Base-by-base conservation (phyloP, 1,139 yeast genomes). In the Kazachstania sp. region DNA sequence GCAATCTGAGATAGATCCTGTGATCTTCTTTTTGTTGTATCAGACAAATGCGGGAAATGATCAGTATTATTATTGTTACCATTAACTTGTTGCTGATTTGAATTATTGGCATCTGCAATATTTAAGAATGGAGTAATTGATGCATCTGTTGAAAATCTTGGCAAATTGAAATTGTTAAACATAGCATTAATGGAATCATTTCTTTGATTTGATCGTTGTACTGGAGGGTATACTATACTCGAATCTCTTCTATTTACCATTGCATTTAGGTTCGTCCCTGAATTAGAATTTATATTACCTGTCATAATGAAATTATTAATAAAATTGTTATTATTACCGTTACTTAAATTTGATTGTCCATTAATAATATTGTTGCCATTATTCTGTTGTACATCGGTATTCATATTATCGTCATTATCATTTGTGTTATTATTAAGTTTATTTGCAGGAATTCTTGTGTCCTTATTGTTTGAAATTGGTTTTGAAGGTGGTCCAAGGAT, bases 1-100 rank as follows among this genome's bases (percentile, higher is more conserved):
- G 68, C 67, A 37, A 54, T 49, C 43, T 53, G 52, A 30, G 55
- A 47, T 30, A 56, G 37, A 45, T 58, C 60, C 29, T 49, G 50
- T 11, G 44, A 43, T 26, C 37, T 23, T 46, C 45, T 52, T 44
- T 45, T 41, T 28, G 34, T 16, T 3, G 18, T 19, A 19, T 43
- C 40, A 36, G 29, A 30, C 3, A 29, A 18, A 16, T 36, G 32
- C 8, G 34, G 11, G 4, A 16, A 12, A 15, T 38, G 42, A 16
- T 44, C 46, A n/a, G 20, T 32, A 38, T 39, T 39, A 23, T 23
- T 23, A 28, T 20, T 18, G 11, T 20, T 42, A 29, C 13, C 13
- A 29, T 18, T 39, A 23, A 23, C 8, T 15, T 35, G 38, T 5
- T 7, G 37, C 13, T 39, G 16, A 26, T 15, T 36, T n/a, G 20